Evolutionary conservation across 495 filamentous ascomycete species (phyloP).

Genomic region (Trichoderma asperelloides): DNA sequence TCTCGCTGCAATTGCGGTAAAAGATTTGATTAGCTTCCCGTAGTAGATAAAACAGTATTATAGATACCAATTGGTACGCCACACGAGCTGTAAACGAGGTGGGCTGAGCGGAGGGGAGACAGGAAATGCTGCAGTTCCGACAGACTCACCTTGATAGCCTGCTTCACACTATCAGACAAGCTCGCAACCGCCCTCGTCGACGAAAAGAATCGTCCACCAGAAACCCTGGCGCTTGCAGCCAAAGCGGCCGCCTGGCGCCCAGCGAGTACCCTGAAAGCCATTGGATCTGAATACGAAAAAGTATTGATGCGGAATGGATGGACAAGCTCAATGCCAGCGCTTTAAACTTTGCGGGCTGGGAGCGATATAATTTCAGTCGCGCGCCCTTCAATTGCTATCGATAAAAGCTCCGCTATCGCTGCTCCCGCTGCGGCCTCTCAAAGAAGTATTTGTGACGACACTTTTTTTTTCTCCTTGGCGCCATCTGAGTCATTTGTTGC

Average conservation of each 20-base stretch:
- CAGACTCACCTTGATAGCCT: slow-evolving; percentile 19
- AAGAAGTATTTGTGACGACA: neutral
- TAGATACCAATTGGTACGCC: neutral
- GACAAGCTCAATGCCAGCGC: neutral
- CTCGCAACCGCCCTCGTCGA: slow-evolving; percentile 17
- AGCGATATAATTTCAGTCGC: neutral
- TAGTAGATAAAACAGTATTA: neutral
- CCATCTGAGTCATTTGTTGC: neutral
- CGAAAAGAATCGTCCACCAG: neutral
- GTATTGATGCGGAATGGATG: neutral
- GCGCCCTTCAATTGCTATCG: neutral
- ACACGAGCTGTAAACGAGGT: neutral
- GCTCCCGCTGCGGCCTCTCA: neutral
- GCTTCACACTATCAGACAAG: slow-evolving; percentile 17
- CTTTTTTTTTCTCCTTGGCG: neutral
- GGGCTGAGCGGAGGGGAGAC: neutral
- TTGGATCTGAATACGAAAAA: neutral
- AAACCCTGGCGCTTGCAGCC: too few relatives aligned
- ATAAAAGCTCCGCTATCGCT: slow-evolving; percentile 8
- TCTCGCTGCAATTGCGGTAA: slow-evolving; percentile 43
- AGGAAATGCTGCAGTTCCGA: too few relatives aligned
- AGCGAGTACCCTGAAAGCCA: slow-evolving; percentile 2
- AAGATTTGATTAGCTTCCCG: neutral
- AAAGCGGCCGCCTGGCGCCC: slow-evolving; percentile 1
- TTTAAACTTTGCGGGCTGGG: neutral